Conservation (phyloP, 805 yeast species). For the Pichia paraexigua region DNA sequence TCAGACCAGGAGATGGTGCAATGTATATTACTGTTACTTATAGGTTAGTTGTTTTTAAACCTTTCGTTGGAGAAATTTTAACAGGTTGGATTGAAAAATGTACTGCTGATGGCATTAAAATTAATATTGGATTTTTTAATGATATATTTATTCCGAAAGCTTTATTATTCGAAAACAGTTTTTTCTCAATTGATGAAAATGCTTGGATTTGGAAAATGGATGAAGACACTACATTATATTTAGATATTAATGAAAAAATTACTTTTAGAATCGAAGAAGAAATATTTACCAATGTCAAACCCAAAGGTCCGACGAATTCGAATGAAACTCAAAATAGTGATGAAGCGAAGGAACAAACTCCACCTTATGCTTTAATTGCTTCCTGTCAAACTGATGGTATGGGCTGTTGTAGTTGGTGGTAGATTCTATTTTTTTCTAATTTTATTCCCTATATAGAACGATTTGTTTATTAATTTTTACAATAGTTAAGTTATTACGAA, state of each 20-base stretch:
- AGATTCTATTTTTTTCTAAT: constrained; percentile 18
- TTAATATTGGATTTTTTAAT: constrained; percentile 80
- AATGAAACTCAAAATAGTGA: constrained; percentile 25
- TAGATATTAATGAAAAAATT: constrained; percentile 87
- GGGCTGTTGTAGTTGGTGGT: constrained; percentile 98
- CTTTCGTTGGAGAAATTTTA: constrained; percentile 87
- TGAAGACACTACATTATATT: constrained; percentile 65
- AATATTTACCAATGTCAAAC: constrained; percentile 74
- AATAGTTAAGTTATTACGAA: background rate
- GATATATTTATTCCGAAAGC: constrained; percentile 85
- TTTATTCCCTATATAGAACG: background rate
- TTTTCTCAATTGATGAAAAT: constrained; percentile 52
- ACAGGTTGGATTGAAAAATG: constrained; percentile 92
- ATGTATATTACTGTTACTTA: constrained; percentile 68
- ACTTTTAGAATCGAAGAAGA: constrained; percentile 89
- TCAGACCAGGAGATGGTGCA: constrained; percentile 94
- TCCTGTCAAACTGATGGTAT: constrained; percentile 94
- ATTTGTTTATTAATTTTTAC: background rate
- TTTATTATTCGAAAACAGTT: constrained; percentile 58
- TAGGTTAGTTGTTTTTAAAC: constrained; percentile 78
- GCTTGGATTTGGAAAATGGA: constrained; percentile 92
- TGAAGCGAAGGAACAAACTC: constrained; percentile 37
- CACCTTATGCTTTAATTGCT: constrained; percentile 80
- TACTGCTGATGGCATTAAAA: constrained; percentile 78
- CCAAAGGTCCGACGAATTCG: constrained; percentile 46